Evolutionary conservation across 2,329 filamentous ascomycete species (phyloP).

Genomic region (Alternaria postmessia): DNA sequence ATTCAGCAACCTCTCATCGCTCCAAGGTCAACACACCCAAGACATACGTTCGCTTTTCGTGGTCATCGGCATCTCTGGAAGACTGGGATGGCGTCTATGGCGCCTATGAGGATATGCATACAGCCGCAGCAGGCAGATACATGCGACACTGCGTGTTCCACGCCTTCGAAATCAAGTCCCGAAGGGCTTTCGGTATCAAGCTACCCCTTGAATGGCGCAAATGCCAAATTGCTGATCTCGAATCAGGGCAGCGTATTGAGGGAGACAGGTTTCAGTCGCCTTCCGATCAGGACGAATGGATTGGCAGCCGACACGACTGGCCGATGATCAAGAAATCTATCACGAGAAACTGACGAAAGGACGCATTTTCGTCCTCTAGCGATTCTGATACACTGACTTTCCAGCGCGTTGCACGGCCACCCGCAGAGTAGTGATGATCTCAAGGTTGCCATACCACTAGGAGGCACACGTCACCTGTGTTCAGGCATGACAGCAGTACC

Average conservation of each 20-base stretch:
- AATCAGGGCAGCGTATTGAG: not conserved
- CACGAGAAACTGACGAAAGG: no score
- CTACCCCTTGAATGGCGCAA: not conserved
- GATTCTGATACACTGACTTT: no score
- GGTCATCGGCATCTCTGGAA: not conserved
- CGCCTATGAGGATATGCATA: not conserved
- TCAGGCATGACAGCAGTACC: no score
- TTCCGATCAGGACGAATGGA: not conserved
- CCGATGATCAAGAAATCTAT: no score
- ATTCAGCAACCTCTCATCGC: no score
- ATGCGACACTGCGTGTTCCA: not conserved
- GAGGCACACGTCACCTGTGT: not conserved
- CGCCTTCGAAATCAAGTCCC: accelerated
- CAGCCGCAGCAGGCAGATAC: not conserved
- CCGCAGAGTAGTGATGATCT: no score
- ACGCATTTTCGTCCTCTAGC: no score
- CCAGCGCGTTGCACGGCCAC: no score
- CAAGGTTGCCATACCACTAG: not conserved
- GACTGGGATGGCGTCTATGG: no score
- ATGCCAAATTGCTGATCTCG: not conserved
- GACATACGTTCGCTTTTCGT: not conserved
- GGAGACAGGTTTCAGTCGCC: not conserved
- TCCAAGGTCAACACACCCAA: no score
- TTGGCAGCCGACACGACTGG: no score
- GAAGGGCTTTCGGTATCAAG: not conserved